Percentiles rank a stretch among this genome's conserved stretches.
Conservation (phyloP, 768 basidiomycete species). For the Macrolepiota albuminosa region DNA sequence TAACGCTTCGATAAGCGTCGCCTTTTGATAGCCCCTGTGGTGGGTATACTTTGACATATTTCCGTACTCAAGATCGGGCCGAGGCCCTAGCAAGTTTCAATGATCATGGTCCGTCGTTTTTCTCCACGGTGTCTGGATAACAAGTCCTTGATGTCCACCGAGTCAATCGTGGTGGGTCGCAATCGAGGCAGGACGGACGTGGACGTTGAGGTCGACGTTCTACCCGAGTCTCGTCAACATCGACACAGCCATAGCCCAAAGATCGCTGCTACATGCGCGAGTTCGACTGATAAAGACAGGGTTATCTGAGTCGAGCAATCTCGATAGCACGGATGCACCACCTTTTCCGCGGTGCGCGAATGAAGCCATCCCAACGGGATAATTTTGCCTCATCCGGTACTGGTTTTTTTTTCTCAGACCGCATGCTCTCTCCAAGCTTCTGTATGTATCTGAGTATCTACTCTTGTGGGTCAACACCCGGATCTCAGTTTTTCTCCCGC, state of each 20-base stretch:
- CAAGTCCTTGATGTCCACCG: neutral
- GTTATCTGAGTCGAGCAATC: neutral
- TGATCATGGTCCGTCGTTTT: constrained; percentile 6
- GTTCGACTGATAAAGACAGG: no score
- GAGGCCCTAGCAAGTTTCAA: neutral
- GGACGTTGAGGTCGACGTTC: neutral
- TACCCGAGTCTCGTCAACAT: neutral
- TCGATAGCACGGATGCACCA: neutral
- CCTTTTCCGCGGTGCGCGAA: constrained; percentile 6
- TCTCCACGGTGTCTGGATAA: neutral
- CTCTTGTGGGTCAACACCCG: neutral
- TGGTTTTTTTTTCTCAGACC: neutral
- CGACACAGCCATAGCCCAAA: neutral
- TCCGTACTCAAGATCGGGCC: neutral
- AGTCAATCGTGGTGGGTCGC: no score
- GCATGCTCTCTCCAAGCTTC: constrained; percentile 3
- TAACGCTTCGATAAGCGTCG: neutral
- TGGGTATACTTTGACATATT: neutral
- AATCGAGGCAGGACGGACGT: neutral
- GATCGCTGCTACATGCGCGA: neutral
- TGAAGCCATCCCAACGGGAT: neutral
- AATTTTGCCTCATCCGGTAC: constrained; percentile 2
- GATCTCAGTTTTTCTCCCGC: constrained; percentile 1
- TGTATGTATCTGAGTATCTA: neutral
- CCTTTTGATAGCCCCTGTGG: constrained; percentile 5